A percentile compares a stretch with the other conserved stretches of the same genome.
Conservation (phyloP, 345 rosid genomes). For the Populus tremula region DNA sequence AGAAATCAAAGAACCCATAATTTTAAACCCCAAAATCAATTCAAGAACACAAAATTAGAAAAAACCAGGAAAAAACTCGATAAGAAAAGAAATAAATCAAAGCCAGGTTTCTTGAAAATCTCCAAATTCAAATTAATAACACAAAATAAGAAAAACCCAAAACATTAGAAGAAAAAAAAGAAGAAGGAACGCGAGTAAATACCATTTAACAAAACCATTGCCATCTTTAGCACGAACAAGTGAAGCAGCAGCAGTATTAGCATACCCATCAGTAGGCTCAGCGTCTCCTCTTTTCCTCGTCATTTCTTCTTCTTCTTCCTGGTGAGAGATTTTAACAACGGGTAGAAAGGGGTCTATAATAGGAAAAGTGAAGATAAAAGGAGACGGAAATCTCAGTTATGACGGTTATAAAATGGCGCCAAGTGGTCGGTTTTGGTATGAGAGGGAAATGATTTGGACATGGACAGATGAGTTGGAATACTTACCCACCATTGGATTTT, state of each 20-base stretch:
- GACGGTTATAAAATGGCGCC: background rate
- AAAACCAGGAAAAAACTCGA: no score
- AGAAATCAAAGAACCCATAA: background rate
- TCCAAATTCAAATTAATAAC: background rate
- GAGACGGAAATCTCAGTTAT: background rate
- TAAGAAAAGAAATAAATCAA: background rate
- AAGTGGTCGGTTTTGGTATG: background rate
- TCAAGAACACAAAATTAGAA: background rate
- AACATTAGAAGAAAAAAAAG: background rate
- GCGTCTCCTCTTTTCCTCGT: slow-evolving; percentile 84
- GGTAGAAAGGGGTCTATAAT: background rate
- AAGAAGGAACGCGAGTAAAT: background rate
- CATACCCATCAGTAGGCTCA: slow-evolving; percentile 10
- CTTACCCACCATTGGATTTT: background rate
- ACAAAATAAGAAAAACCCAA: background rate
- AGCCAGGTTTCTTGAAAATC: background rate
- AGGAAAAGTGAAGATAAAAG: background rate
- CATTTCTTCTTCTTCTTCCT: background rate
- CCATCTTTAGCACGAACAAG: slow-evolving; percentile 78
- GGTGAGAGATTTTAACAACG: background rate
- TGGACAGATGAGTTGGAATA: background rate
- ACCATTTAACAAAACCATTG: slow-evolving; percentile 87
- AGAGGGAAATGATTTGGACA: background rate
- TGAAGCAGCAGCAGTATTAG: slow-evolving; percentile 20
- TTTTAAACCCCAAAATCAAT: background rate